Percentiles rank a stretch among this genome's conserved stretches.
phyloP scores from a whole-genome alignment of 768 basidiomycete genomes.

The Macrolepiota dolichaula region DNA sequence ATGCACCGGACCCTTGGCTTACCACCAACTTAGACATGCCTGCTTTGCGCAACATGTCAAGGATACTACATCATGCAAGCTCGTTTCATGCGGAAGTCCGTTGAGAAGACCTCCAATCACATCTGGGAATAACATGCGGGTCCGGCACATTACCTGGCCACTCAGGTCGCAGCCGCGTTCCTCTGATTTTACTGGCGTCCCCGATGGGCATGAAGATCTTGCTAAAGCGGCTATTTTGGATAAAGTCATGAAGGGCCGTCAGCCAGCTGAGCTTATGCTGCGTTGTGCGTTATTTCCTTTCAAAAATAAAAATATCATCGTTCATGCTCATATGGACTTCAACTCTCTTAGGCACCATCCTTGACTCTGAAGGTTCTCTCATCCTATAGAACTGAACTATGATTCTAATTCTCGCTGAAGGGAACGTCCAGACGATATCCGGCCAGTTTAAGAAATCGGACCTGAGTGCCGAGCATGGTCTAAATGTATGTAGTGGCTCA shows the following conservation, averaged over 20 bases:
- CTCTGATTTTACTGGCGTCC: constrained; percentile 26
- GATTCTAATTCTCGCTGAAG: constrained; percentile 33
- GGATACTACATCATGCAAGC: constrained; percentile 1
- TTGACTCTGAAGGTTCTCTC: constrained; percentile 74
- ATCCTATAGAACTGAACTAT: constrained; percentile 17
- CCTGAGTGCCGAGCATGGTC: constrained; percentile 79
- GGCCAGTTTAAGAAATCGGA: constrained; percentile 90
- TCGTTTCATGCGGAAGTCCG: neutral
- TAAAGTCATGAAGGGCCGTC: constrained; percentile 82
- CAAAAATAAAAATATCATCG: constrained; percentile 3
- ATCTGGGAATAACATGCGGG: constrained; percentile 1
- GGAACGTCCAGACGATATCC: constrained; percentile 82
- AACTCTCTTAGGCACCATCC: constrained; percentile 66
- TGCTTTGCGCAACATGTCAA: neutral
- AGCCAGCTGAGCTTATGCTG: constrained; percentile 86
- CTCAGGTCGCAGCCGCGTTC: constrained; percentile 25
- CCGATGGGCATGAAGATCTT: constrained; percentile 60
- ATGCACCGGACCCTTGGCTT: constrained; percentile 1
- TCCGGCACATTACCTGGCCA: constrained; percentile 31
- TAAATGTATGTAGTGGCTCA: constrained; percentile 65
- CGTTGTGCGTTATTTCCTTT: constrained; percentile 61
- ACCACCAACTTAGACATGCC: neutral
- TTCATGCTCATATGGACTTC: constrained; percentile 12
- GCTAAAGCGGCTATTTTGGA: constrained; percentile 74
- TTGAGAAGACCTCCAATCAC: neutral